Percentiles rank a stretch among this genome's conserved stretches.
Conservation (phyloP, 75 land plant species). For the Pinus tabuliformis region DNA sequence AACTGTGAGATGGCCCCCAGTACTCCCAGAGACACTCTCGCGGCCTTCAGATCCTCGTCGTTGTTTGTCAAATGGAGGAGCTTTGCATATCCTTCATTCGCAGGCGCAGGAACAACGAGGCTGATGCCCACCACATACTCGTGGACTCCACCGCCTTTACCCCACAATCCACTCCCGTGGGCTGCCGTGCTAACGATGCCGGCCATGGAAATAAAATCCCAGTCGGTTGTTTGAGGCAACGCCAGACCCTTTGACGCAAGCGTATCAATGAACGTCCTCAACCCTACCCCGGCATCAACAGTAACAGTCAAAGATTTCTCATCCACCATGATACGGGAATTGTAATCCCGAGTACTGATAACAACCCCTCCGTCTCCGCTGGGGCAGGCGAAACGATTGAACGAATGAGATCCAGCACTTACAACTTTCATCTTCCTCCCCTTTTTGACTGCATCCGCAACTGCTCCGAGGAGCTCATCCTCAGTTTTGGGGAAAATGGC, state of each 20-base stretch:
- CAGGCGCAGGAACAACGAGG: slow-evolving; percentile 30
- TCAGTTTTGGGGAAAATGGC: slow-evolving; percentile 34
- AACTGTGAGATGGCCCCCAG: slow-evolving; percentile 18
- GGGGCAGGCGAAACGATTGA: slow-evolving; percentile 34
- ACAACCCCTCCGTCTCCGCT: slow-evolving; percentile 25
- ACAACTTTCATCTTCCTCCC: slow-evolving; percentile 35
- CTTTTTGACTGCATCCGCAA: slow-evolving; percentile 18
- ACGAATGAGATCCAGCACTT: slow-evolving; percentile 10
- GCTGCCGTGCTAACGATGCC: slow-evolving; percentile 44
- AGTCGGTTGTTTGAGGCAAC: slow-evolving; percentile 36
- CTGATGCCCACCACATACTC: slow-evolving; percentile 33
- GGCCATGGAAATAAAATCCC: slow-evolving; percentile 35
- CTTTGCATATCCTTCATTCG: slow-evolving; percentile 48
- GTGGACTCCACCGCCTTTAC: slow-evolving; percentile 37
- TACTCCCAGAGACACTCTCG: slow-evolving; percentile 11
- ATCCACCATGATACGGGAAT: slow-evolving; percentile 13
- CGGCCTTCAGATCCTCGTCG: slow-evolving; percentile 12
- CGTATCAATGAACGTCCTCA: slow-evolving; percentile 16
- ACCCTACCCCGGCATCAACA: slow-evolving; percentile 17
- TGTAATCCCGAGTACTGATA: slow-evolving; percentile 28
- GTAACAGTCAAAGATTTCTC: slow-evolving; percentile 6
- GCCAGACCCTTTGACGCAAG: slow-evolving; percentile 27
- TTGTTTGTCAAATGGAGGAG: slow-evolving; percentile 21
- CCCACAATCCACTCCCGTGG: slow-evolving; percentile 38
- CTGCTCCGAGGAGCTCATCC: slow-evolving; percentile 23